Percentiles rank a stretch among this genome's conserved stretches.
These are phyloP conservation scores for Brassica hybrid DNA, from an alignment of 441 rosid species.

Conservation along the genomic window DNA sequence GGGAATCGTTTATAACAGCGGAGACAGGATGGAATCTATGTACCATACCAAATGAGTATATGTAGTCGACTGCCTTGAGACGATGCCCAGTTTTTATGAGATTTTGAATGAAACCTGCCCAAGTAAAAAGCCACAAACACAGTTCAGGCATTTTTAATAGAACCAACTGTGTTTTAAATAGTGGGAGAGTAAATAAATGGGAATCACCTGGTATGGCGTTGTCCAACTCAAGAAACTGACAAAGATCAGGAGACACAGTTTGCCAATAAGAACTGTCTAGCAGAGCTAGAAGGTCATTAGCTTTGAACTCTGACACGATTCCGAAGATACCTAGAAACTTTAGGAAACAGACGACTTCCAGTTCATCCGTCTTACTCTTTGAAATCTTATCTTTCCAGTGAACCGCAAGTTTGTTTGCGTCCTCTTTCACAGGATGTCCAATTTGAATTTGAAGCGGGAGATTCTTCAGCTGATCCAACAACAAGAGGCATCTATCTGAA, in stretches of 20 bases:
- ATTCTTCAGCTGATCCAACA: slow-evolving; percentile 37
- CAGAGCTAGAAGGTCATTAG: slow-evolving; percentile 36
- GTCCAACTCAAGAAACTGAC: slow-evolving; percentile 35
- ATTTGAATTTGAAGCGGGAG: slow-evolving; percentile 11
- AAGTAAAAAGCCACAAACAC: neutral
- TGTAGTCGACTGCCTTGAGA: slow-evolving; percentile 35
- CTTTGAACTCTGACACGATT: slow-evolving; percentile 35
- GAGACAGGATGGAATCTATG: slow-evolving; percentile 35
- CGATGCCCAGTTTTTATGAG: slow-evolving; percentile 32
- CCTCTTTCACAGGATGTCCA: slow-evolving; percentile 24
- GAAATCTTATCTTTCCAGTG: slow-evolving; percentile 36
- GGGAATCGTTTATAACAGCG: slow-evolving; percentile 21
- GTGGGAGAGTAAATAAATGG: slow-evolving; percentile 1
- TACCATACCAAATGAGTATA: slow-evolving; percentile 35
- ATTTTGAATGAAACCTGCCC: slow-evolving; percentile 30
- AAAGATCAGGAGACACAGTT: slow-evolving; percentile 39
- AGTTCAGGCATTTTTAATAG: slow-evolving; percentile 4
- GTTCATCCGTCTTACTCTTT: slow-evolving; percentile 31
- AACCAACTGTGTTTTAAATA: neutral
- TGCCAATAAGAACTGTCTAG: slow-evolving; percentile 28
- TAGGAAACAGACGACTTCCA: slow-evolving; percentile 40
- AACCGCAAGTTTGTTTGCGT: slow-evolving; percentile 36
- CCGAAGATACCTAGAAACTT: slow-evolving; percentile 34
- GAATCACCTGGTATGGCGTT: slow-evolving; percentile 30
- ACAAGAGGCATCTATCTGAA: slow-evolving; percentile 26